Evolutionary conservation across 305 asterid species (phyloP), one percentile per base, ranked within the genome.

Genomic region (Vinca major): DNA sequence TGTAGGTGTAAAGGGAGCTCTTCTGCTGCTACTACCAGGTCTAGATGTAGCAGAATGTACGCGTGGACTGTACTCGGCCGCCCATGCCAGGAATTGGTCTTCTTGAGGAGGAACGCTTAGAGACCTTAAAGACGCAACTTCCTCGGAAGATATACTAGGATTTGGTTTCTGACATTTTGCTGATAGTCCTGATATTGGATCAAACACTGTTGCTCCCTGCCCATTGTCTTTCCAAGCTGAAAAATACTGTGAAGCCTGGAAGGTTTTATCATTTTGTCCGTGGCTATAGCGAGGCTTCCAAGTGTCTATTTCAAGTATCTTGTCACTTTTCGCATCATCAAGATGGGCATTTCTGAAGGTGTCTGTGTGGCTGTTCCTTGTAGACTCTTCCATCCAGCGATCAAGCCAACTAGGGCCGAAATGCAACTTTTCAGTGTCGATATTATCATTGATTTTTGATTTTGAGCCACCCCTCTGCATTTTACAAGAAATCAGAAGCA

Each of bases 251-350:
- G 88, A 71, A 47, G 74, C 74, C 21, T 45, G 84, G 76, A 69
- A 63, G 61, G 53, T 70, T 69, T 74, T 68, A 45, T 84, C 86
- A 19, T 72, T 77, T 70, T 73, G 77, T 54, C 74, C 69, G 41
- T 75, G 61, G 71, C 68, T 77, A 69, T 75, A 69, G 63, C 64
- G 80, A 62, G 96, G 97, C 71, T 65, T 86, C 96, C 96, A 88
- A 26, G 91, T 89, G 72, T 90, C 97, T 47, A 88, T 80, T 79
- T 90, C 96, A 3, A 89, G 88, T 49, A 92, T 89, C 87, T 88
- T 92, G 87, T 85, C 94, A 16, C 72, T 82, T 71, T 83, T 83
- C 58, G 87, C 92, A 36, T 90, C 96, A 36, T 82, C 90, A 19
- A 66, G 67, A 6, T 69, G 63, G 2, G 21, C 65, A 11, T 65